Evolutionary conservation across 2,329 filamentous ascomycete species (phyloP), one percentile per base, ranked within the genome.

Genomic region (Alternaria longipes): DNA sequence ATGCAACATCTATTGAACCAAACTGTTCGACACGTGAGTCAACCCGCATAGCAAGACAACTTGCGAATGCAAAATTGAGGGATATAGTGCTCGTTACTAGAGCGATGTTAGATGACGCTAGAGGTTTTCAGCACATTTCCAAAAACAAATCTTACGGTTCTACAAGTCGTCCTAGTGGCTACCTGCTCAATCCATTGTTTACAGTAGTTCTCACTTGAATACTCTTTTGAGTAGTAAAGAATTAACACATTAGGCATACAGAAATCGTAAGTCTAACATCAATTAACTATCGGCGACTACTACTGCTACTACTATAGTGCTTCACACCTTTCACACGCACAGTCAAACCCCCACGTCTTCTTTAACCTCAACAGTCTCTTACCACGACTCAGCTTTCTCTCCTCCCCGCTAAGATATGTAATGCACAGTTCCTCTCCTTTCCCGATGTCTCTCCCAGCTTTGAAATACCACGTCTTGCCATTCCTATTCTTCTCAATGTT

Each of bases 391-490:
- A 81, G 51, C 44, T 74, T 75, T 64, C 78, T 77, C 68, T 84
- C 82, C 64, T 84, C 82, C 8, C 81, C 81, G 28, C 82, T 82
- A 45, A 84, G 56, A 71, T 84, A 84, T 38, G 78, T 82, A 61
- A 84, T 84, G 57, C 80, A 82, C 64, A 83, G 66, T 69, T 84
- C 77, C 38, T 82, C 79, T 0, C 81, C 81, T 8, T 64, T 56
- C 47, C 55, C 46, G 2, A 84, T 71, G 34, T 80, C 75, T 58
- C 68, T 63, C 0, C 62, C 74, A 3, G 79, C 70, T 40, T 70
- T 66, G 53, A 84, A 84, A 42, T 70, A 59, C 82, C 82, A 84
- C 24, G 49, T 61, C 38, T 79, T 66, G 0, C 81, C 82, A 1
- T 71, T 69, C 9, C 82, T 70, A 41, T 63, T 69, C 75, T 84